Conservation (phyloP, 2,329 filamentous ascomycete species). For the Emergomyces africanus region DNA sequence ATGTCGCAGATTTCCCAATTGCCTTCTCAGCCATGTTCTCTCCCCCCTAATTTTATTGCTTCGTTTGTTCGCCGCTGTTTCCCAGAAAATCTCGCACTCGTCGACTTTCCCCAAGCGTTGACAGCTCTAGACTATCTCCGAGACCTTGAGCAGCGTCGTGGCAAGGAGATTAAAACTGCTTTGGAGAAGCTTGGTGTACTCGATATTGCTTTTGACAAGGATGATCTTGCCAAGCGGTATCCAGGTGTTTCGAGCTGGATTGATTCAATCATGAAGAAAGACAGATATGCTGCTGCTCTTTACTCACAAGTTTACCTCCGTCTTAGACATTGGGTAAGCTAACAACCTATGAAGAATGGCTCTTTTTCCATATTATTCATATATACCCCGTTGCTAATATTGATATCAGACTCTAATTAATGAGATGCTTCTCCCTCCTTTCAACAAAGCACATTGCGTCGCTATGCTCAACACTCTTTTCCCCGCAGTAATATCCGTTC, state of each 20-base stretch:
- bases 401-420: slow-evolving; percentile 46
- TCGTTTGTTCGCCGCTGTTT: slow-evolving; percentile 50
- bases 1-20: slow-evolving; percentile 43
- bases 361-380: neutral
- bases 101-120: slow-evolving; percentile 54
- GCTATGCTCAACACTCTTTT: slow-evolving; percentile 57
- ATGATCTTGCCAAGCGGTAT: slow-evolving; percentile 37
- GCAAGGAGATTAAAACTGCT: slow-evolving; percentile 44
- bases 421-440: slow-evolving; percentile 48
- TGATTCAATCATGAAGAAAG: slow-evolving; percentile 37
- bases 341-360: neutral
- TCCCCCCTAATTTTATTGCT: slow-evolving; percentile 51
- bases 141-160: slow-evolving; percentile 48
- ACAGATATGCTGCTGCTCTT: slow-evolving; percentile 39
- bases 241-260: slow-evolving; percentile 47
- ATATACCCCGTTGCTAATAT: slow-evolving; percentile 12
- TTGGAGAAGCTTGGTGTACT: slow-evolving; percentile 42
- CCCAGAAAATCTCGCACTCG: slow-evolving; percentile 40
- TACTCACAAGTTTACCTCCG: slow-evolving; percentile 52
- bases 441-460: slow-evolving; percentile 53
- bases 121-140: slow-evolving; percentile 54
- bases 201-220: slow-evolving; percentile 36
- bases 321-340: slow-evolving; percentile 50
- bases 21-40: slow-evolving; percentile 46
- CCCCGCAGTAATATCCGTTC: slow-evolving; percentile 40